Base-by-base conservation (phyloP, 177 flowering plant species). In the Telopea speciosissima region DNA sequence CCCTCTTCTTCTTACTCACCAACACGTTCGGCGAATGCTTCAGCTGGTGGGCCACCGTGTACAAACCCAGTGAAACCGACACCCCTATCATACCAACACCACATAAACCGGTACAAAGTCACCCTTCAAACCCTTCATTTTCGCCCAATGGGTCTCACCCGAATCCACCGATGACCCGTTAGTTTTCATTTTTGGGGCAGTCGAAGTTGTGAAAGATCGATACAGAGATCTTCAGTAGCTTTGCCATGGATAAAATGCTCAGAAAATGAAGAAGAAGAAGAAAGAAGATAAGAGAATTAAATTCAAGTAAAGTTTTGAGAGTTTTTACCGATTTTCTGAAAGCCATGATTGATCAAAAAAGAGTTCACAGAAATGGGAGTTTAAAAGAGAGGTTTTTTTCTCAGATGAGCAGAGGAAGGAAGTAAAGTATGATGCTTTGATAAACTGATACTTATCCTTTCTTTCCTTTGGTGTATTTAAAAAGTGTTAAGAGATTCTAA, bases 31-130 rank as follows among this genome's bases (percentile, higher is more conserved):
- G 80, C 3, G 72, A 40, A 24, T 78, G 52, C 70, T 31, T 2
- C 64, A 78, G 67, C 63, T 75, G 78, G 4, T 78, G 78, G 28
- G 62, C 66, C 31, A 52, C 71, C 7, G 76, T 69, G 68, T 72
- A 45, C 1, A 56, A 16, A 19, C 73, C 81, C 11, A 78, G 45
- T 19, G 70, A n/a, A 58, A 67, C 23, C 0, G 81, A 61, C 62
- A 72, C 19, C 63, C 59, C 0, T 24, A 78, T 65, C 74, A 74
- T 44, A 42, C 81, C 14, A 70, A 13, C 21, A 64, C 68, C 42
- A 66, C 74, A 52, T 59, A 75, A 11, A 79, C 74, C 2, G 94
- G 90, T 2, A 80, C 84, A 17, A 40, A 83, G 0, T 86, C 86
- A 0, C 86, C 93, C 40, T 70, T 79, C 62, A 3, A 19, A 36